Evolutionary conservation across 257 asterid genomes (phyloP).

Genomic region (Rubia yunnanensis): DNA sequence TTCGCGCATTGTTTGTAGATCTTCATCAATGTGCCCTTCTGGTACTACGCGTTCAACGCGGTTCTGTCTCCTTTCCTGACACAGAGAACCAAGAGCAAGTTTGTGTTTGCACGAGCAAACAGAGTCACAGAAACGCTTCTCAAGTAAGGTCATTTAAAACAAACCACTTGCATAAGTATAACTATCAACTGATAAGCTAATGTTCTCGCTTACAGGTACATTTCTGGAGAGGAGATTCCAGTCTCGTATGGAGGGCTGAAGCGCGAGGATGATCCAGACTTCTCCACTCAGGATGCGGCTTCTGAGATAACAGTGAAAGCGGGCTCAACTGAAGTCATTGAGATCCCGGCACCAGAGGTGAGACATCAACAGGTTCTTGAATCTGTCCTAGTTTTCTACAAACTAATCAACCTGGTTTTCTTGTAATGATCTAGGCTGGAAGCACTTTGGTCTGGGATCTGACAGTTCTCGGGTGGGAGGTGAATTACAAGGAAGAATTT

Average conservation of each 20-base stretch:
- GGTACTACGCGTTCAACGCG: conserved; percentile 63
- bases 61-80: conserved; percentile 48
- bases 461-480: conserved; percentile 52
- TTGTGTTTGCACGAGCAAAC: conserved; percentile 46
- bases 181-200: background rate
- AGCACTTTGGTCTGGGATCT: conserved; percentile 43
- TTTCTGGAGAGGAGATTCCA: conserved; percentile 43
- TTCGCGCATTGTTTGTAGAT: conserved; percentile 19
- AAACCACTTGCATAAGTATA: conserved; percentile 1
- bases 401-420: background rate
- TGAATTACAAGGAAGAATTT: conserved; percentile 57
- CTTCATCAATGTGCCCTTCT: conserved; percentile 59
- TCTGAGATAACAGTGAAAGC: conserved; percentile 35
- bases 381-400: background rate
- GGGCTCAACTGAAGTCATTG: conserved; percentile 37
- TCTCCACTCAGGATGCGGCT: conserved; percentile 35
- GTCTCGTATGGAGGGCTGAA: conserved; percentile 43
- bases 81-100: conserved; percentile 51
- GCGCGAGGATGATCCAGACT: conserved; percentile 41
- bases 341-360: conserved; percentile 47
- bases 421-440: conserved; percentile 25
- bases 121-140: conserved; percentile 49
- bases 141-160: conserved; percentile 26
- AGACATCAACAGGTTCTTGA: background rate
- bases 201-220: conserved; percentile 25